Evolutionary conservation across 495 filamentous ascomycete species (phyloP), one percentile per base, ranked within the genome.

Genomic region (Xylaria curta): DNA sequence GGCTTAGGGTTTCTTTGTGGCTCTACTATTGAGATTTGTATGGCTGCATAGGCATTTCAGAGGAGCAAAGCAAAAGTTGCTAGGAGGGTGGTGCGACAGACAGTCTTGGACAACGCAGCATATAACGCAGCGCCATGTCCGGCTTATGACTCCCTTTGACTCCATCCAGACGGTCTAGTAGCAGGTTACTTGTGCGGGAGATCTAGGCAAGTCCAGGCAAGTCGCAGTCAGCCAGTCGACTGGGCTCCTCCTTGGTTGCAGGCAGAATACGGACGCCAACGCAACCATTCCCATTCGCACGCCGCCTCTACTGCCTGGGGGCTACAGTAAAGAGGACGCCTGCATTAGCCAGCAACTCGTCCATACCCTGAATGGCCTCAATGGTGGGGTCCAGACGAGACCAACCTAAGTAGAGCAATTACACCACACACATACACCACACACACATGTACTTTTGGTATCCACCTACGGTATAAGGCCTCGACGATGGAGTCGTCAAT

Each of bases 291-390:
- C 54, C 31, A 59, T 59, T 36, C 8, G 15, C 31, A 59, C 33
- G 31, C 26, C 28, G 26, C 54, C 28, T 36, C 26, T 36, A 17
- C 47, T 31, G 3, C 28, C 28, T 31, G 28, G 28, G 64, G 42
- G 44, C 28, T n/a, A 49, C 19, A 54, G 49, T 15, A 26, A 42
- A n/a, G 44, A 44, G 65, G 33, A 17, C 49, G 65, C 65, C 65
- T 67, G 65, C 65, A 67, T 67, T 40, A 67, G 65, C 65, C 65
- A 54, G 46, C 33, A 56, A n/a, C 28, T 21, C 33, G 64, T 54
- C 64, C 47, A 54, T 49, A 33, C 65, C 10, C 64, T 51, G 26
- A 51, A 53, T 33, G 60, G 38, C 36, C 60, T 42, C 60, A 21
- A 28, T 44, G 47, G 46, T 33, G 46, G 46, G 36, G 19, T 31